A percentile compares a stretch with the other conserved stretches of the same genome.
These are phyloP conservation scores for Ligustrum vulgare DNA, from an alignment of 257 asterid genomes.

Conservation along the genomic window DNA sequence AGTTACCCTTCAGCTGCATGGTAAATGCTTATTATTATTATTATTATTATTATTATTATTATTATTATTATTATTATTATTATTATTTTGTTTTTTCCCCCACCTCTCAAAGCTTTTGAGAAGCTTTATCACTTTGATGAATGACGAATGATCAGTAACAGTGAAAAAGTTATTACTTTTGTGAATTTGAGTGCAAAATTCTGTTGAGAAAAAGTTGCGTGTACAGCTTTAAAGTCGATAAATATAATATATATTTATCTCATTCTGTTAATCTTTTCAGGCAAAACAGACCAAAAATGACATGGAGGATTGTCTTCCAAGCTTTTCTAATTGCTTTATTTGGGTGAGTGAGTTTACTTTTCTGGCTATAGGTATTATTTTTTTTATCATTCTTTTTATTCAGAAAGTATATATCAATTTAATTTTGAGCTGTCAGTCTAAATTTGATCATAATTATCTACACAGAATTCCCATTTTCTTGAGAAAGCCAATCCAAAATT, in stretches of 20 bases:
- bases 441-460: neutral
- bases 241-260: neutral
- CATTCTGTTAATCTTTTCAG: constrained; percentile 23
- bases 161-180: neutral
- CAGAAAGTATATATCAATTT: neutral
- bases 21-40: too few species aligned
- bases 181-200: neutral
- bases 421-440: neutral
- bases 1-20: neutral
- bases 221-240: neutral
- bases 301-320: constrained; percentile 47
- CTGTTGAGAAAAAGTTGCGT: neutral
- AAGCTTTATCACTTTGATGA: neutral
- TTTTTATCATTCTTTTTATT: neutral
- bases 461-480: neutral
- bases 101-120: neutral
- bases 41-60: too few species aligned
- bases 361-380: neutral
- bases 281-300: constrained; percentile 47
- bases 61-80: too few species aligned
- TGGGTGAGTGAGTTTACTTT: constrained; percentile 34
- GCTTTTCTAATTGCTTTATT: constrained; percentile 44
- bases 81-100: too few species aligned
- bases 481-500: neutral
- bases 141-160: neutral